These are phyloP conservation scores for Butyriboletus appendiculatus DNA, from an alignment of 1,284 basidiomycete species.

Conservation along the genomic window DNA sequence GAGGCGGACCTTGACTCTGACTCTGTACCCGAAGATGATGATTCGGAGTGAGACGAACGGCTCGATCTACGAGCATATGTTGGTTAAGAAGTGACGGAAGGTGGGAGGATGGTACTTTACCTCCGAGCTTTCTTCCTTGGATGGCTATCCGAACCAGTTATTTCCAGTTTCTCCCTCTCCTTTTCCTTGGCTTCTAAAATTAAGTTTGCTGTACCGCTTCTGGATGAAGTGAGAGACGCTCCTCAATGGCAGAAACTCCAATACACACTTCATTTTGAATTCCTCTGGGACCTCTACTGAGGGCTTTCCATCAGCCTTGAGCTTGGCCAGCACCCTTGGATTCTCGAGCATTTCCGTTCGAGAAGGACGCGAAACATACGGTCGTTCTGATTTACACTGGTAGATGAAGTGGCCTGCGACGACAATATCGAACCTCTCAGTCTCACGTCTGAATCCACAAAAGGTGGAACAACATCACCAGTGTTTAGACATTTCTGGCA, in stretches of 20 bases:
- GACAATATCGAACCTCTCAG: background rate
- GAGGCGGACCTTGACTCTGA: constrained; percentile 43
- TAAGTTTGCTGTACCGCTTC: constrained; percentile 69
- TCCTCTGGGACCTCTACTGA: constrained; percentile 79
- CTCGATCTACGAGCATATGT: constrained; percentile 22
- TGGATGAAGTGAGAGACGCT: constrained; percentile 31
- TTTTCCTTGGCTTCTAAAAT: constrained; percentile 76
- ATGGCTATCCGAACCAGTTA: constrained; percentile 34
- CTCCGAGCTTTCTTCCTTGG: constrained; percentile 54
- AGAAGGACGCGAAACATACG: constrained; percentile 77
- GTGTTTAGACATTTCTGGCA: constrained; percentile 77
- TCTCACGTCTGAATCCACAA: background rate
- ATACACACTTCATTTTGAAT: constrained; percentile 70
- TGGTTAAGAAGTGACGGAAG: background rate
- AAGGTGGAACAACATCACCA: constrained; percentile 42
- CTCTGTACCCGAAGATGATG: constrained; percentile 39
- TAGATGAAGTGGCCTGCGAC: constrained; percentile 75
- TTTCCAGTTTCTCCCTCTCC: constrained; percentile 52
- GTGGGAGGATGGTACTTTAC: constrained; percentile 36
- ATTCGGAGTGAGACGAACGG: constrained; percentile 27
- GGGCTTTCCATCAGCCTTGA: constrained; percentile 65
- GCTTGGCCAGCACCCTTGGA: constrained; percentile 59
- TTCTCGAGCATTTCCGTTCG: constrained; percentile 77
- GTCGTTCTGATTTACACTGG: constrained; percentile 70
- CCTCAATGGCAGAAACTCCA: background rate